Evolutionary conservation across 140 eudicot genomes (phyloP), one percentile per base, ranked within the genome.

Genomic region (Bidens hawaiensis): DNA sequence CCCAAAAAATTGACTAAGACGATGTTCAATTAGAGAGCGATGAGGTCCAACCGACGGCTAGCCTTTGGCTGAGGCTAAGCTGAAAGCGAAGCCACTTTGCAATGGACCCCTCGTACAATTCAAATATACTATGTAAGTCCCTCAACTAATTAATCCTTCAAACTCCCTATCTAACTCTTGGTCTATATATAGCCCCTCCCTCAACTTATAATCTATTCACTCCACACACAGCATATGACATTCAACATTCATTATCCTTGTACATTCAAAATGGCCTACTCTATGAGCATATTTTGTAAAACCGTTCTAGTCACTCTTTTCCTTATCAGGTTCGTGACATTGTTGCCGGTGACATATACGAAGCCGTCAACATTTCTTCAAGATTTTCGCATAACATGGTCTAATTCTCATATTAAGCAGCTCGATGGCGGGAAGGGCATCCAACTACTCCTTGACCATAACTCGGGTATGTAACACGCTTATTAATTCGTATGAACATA

Each of bases 321-420:
- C 36, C 10, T 54, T 22, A 14, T 41, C 25, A 60, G 51, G 6
- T 13, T 81, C 6, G 68, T 58, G n/a, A 16, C 59, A 69, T 45
- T 31, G 3, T 68, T 23, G 38, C 23, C 34, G 51, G 41, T 15
- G 74, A 36, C n/a, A 27, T 12, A 56, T 36, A 94, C 71, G 4
- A 80, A 82, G 17, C 88, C 95, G 4, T 87, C 97, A 31, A 85
- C 94, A 2, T 89, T 89, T 59, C 67, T 59, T 22, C 81, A 89
- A 18, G 97, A 89, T 62, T 89, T 89, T 64, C 59, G 53, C 2
- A 36, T 74, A 24, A 74, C 97, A 7, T 89, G 97, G 97, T 27
- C 95, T 6, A 94, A 85, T 27, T 47, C 82, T 10, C 97, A 89
- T 71, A 67, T 89, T 54, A 79, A 69, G 52, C 84, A 79, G 14